Evolutionary conservation across 1,284 basidiomycete genomes (phyloP), one percentile per base, ranked within the genome.

Genomic region (Heterobasidion parviporum): DNA sequence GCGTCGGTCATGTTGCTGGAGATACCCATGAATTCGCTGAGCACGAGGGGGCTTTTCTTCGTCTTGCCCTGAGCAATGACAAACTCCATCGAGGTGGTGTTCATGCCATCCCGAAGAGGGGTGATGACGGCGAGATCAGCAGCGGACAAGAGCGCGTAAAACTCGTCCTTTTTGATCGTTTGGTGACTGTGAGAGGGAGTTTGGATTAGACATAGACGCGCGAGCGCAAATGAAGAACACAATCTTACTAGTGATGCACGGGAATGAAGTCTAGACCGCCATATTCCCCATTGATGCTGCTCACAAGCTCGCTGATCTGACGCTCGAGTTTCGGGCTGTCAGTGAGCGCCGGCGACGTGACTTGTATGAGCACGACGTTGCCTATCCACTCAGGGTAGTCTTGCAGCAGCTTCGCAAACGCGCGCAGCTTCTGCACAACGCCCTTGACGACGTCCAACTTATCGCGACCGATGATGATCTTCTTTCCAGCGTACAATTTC

Each of bases 361-460:
- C 96, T 64, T 88, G 85, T 62, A 89, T 89, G 65, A 88, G 77
- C n/a, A 89, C 85, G 49, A 87, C 89, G 53, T 95, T 93, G 62
- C 92, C 90, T 56, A 93, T 80, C 96, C 96, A 99, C 68, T 98
- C 85, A 1, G 97, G 97, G 73, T 94, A 98, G 62, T 92, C 89
- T 61, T 88, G 83, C 18, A 99, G 75, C 60, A 99, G 83, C 68
- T 96, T 94, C 72, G 98, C 91, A 68, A 98, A 99, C 0, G 96
- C 95, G 59, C 92, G 91, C 35, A 99, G 82, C 87, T 99, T 99
- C 74, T 98, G 96, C 61, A 98, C 77, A 32, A 99, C 93, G 55
- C 96, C 96, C 74, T 98, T 98, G 63, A 98, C 95, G 14, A 95
- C 92, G 66, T 99, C 97, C 45, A 99, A 82, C 77, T 99, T 99